Evolutionary conservation across 305 asterid species (phyloP).

Genomic region (Rubia peregrina): DNA sequence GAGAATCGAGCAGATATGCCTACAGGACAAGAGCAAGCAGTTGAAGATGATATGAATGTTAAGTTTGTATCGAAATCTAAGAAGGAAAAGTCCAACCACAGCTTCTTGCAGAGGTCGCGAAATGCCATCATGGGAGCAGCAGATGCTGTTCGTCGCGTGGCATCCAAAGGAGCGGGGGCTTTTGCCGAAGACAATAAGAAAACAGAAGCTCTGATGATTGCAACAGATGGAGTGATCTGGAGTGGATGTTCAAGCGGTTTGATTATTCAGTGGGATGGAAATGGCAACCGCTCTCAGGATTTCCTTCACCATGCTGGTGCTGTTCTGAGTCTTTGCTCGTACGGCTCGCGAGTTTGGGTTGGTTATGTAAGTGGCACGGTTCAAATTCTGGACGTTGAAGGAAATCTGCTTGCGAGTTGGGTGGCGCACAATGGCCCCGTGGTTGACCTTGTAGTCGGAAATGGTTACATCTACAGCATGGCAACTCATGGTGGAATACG

Average conservation of each 20-base stretch:
- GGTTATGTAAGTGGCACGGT: constrained; percentile 81
- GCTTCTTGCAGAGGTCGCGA: constrained; percentile 80
- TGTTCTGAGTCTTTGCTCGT: constrained; percentile 56
- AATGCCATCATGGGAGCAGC: constrained; percentile 94
- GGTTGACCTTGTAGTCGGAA: constrained; percentile 51
- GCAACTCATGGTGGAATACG: constrained; percentile 95
- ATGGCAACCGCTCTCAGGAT: constrained; percentile 74
- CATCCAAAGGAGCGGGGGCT: constrained; percentile 73
- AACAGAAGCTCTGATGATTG: constrained; percentile 66
- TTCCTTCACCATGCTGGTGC: constrained; percentile 70
- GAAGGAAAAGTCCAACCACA: constrained; percentile 72
- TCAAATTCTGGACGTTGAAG: constrained; percentile 74
- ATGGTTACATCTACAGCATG: constrained; percentile 61
- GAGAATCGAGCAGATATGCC: constrained; percentile 66
- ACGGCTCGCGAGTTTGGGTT: constrained; percentile 77
- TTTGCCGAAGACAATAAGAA: constrained; percentile 62
- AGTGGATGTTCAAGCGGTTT: constrained; percentile 76
- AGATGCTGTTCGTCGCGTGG: constrained; percentile 88
- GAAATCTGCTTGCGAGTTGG: constrained; percentile 69
- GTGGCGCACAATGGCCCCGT: constrained; percentile 84
- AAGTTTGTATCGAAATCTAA: constrained; percentile 64
- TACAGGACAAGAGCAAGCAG: constrained; percentile 51
- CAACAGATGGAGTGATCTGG: constrained; percentile 85
- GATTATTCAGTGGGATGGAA: constrained; percentile 89
- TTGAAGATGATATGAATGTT: constrained; percentile 67